Percentiles rank a stretch among this genome's conserved stretches.
These are phyloP conservation scores for Andrographis paniculata DNA, from an alignment of 305 asterid genomes.

Conservation along the genomic window DNA sequence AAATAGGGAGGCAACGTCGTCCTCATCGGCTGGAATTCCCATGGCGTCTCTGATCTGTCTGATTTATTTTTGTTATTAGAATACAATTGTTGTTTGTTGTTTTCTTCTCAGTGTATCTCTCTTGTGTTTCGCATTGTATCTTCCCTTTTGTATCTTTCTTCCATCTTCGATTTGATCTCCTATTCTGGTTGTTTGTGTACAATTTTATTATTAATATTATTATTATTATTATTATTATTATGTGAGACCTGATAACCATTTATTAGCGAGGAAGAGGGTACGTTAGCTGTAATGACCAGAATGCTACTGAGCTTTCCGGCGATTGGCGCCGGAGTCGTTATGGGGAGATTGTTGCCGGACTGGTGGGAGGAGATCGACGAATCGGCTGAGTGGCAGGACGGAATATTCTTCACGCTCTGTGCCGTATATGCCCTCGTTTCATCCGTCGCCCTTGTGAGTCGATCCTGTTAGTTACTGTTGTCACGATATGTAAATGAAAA, in stretches of 20 bases:
- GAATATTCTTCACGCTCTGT: slow-evolving; percentile 72
- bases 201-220: background rate
- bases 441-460: slow-evolving; percentile 65
- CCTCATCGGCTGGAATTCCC: no score
- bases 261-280: no score
- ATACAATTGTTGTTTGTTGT: no score
- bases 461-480: slow-evolving; percentile 9
- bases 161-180: slow-evolving; percentile 28
- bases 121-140: background rate
- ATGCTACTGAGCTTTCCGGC: slow-evolving; percentile 41
- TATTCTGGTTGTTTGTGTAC: slow-evolving; percentile 16
- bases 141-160: background rate
- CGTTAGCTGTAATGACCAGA: slow-evolving; percentile 47
- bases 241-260: no score
- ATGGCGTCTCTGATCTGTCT: no score
- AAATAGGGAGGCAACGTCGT: no score
- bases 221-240: no score
- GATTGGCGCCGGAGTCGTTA: slow-evolving; percentile 28
- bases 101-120: slow-evolving; percentile 6
- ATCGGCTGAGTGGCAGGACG: slow-evolving; percentile 75
- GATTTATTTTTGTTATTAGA: no score
- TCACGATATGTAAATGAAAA: no score
- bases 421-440: slow-evolving; percentile 75
- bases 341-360: slow-evolving; percentile 19
- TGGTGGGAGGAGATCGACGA: slow-evolving; percentile 88